Conservation (phyloP, 2,329 filamentous ascomycete genomes). For the Cladobotryum mycophilum region DNA sequence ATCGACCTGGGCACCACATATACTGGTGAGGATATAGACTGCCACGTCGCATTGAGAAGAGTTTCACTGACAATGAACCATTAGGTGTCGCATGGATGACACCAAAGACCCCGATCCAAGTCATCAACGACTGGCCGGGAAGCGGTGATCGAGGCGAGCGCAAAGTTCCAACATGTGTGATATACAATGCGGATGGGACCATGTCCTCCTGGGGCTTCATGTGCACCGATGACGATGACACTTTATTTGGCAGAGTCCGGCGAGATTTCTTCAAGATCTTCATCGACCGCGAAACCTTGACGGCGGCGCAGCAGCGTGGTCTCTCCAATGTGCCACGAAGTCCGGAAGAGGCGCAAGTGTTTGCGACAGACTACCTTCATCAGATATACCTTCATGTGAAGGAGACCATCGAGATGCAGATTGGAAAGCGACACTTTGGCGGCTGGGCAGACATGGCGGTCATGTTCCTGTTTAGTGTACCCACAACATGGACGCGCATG, state of each 20-base stretch:
- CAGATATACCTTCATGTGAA: slow-evolving; percentile 45
- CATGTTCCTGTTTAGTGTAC: slow-evolving; percentile 51
- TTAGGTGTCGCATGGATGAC: slow-evolving; percentile 34
- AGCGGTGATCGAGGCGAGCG: slow-evolving; percentile 46
- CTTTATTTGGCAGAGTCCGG: slow-evolving; percentile 23
- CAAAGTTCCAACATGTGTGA: slow-evolving; percentile 46
- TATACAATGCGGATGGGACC: slow-evolving; percentile 37
- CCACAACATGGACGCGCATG: slow-evolving; percentile 49
- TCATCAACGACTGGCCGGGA: slow-evolving; percentile 49
- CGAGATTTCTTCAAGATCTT: slow-evolving; percentile 52
- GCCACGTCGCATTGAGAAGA: not conserved
- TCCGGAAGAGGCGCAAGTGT: slow-evolving; percentile 13
- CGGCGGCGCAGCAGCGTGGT: slow-evolving; percentile 36
- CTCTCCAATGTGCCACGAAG: slow-evolving; percentile 39
- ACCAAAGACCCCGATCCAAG: slow-evolving; percentile 35
- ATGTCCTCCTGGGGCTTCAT: slow-evolving; percentile 49
- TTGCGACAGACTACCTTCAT: slow-evolving; percentile 43
- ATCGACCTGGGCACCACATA: slow-evolving; percentile 42
- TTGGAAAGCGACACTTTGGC: slow-evolving; percentile 28
- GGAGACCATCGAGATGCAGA: slow-evolving; percentile 35
- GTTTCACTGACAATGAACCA: not conserved
- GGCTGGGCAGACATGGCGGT: slow-evolving; percentile 41
- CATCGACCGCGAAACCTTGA: slow-evolving; percentile 40
- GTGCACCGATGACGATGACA: slow-evolving; percentile 41
- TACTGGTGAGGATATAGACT: slow-evolving; percentile 28